A percentile compares a stretch with the other conserved stretches of the same genome.
These are phyloP conservation scores for Blastomyces emzantsi DNA, from an alignment of 2,329 filamentous ascomycete genomes.

Conservation along the genomic window DNA sequence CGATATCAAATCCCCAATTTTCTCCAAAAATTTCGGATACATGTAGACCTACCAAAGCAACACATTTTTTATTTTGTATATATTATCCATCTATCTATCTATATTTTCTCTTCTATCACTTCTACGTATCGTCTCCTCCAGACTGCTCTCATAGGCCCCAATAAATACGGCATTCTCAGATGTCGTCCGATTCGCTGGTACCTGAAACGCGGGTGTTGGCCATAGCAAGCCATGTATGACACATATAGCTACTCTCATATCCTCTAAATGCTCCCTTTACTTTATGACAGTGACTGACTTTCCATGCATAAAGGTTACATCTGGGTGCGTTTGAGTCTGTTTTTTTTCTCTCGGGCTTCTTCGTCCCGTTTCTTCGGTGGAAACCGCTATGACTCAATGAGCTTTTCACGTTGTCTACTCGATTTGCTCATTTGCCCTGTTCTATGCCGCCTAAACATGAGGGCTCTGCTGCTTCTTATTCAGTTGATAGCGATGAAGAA, in stretches of 20 bases:
- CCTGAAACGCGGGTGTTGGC: conserved; percentile 67
- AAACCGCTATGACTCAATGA: background rate
- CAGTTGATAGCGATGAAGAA: background rate
- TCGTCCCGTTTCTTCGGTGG: background rate
- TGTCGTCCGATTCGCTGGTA: conserved; percentile 35
- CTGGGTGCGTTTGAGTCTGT: conserved; percentile 16
- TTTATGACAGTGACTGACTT: conserved; percentile 7
- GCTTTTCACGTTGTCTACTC: background rate
- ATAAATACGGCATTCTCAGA: conserved; percentile 10
- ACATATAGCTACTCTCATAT: conserved; percentile 13
- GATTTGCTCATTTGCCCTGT: background rate
- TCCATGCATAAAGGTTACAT: conserved; percentile 47
- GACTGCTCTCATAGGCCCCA: background rate
- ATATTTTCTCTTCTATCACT: background rate
- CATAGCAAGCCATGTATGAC: conserved; percentile 85
- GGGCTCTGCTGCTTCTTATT: background rate
- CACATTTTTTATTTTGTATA: background rate
- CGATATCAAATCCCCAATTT: conserved; percentile 1
- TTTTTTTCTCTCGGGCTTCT: background rate
- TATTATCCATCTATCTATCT: background rate
- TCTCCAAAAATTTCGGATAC: too few relatives aligned
- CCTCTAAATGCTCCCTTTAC: conserved; percentile 6
- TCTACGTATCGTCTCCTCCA: background rate
- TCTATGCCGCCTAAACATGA: background rate
- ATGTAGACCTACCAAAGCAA: background rate